Conservation (phyloP, 1,284 basidiomycete species). For the Rhodotorula sp. region DNA sequence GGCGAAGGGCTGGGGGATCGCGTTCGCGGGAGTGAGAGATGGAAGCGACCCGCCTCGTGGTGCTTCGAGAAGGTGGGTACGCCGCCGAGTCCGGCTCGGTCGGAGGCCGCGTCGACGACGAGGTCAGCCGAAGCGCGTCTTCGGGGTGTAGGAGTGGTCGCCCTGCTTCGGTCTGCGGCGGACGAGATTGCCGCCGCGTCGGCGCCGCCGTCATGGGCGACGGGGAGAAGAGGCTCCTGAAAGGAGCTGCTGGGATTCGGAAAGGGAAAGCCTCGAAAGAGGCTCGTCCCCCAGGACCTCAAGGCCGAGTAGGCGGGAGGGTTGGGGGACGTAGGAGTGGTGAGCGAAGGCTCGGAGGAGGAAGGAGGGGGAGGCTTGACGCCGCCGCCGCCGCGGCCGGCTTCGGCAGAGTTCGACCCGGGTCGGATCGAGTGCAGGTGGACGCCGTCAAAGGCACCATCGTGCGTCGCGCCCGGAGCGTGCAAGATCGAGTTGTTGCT, state of each 20-base stretch:
- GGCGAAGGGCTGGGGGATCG: constrained; percentile 16
- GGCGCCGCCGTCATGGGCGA: neutral
- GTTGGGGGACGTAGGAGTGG: constrained; percentile 26
- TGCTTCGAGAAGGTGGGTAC: constrained; percentile 6
- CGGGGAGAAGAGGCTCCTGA: constrained; percentile 3
- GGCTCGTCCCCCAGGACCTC: constrained; percentile 32
- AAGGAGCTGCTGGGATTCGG: constrained; percentile 8
- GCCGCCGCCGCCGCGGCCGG: neutral
- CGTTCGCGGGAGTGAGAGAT: constrained; percentile 1
- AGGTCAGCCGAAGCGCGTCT: neutral
- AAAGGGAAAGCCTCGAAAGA: constrained; percentile 34
- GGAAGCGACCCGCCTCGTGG: constrained; percentile 5
- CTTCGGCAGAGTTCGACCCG: neutral
- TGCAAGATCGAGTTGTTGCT: constrained; percentile 41
- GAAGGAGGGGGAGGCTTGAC: constrained; percentile 2
- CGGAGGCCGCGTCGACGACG: neutral
- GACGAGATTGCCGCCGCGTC: neutral
- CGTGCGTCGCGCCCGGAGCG: constrained; percentile 35
- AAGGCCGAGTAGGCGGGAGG: constrained; percentile 38
- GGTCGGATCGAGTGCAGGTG: constrained; percentile 31
- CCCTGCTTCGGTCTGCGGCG: neutral
- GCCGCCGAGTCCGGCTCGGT: neutral
- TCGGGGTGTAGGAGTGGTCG: neutral
- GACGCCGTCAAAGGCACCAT: constrained; percentile 39
- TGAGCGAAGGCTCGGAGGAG: neutral